These are phyloP conservation scores for Neospora caninum DNA, from an alignment of 169 alveolate species.

Conservation along the genomic window DNA sequence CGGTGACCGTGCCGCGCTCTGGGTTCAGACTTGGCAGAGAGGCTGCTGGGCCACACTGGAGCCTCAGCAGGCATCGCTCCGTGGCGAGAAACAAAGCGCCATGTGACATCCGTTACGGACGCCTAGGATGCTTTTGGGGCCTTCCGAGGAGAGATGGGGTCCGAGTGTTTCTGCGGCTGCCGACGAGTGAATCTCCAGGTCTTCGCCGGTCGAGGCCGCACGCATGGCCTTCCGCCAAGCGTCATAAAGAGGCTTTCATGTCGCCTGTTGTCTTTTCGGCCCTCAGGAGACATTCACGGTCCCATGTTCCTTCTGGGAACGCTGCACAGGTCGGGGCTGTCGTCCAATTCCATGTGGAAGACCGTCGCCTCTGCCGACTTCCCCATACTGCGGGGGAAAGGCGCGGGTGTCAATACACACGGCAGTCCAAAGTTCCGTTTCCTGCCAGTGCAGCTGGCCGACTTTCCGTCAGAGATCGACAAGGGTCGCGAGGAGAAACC, in stretches of 20 bases:
- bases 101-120: too few relatives aligned
- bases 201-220: too few relatives aligned
- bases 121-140: too few relatives aligned
- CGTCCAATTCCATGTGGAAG: conserved; percentile 29
- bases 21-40: too few relatives aligned
- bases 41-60: too few relatives aligned
- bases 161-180: too few relatives aligned
- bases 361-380: conserved; percentile 26
- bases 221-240: too few relatives aligned
- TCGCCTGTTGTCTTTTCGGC: neutral
- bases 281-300: conserved; percentile 48
- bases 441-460: conserved; percentile 55
- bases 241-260: neutral
- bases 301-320: conserved; percentile 63
- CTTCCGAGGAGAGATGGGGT: too few relatives aligned
- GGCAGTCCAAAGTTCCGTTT: conserved; percentile 48
- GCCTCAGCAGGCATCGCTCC: too few relatives aligned
- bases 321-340: conserved; percentile 48
- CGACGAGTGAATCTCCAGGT: too few relatives aligned
- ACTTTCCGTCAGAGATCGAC: conserved; percentile 29
- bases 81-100: too few relatives aligned
- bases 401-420: conserved; percentile 35
- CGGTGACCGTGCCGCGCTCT: too few relatives aligned
- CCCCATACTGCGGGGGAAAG: conserved; percentile 45
- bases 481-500: conserved; percentile 15